These are phyloP conservation scores for Nadsonia fulvescens DNA, from an alignment of 805 yeast species.

Conservation along the genomic window DNA sequence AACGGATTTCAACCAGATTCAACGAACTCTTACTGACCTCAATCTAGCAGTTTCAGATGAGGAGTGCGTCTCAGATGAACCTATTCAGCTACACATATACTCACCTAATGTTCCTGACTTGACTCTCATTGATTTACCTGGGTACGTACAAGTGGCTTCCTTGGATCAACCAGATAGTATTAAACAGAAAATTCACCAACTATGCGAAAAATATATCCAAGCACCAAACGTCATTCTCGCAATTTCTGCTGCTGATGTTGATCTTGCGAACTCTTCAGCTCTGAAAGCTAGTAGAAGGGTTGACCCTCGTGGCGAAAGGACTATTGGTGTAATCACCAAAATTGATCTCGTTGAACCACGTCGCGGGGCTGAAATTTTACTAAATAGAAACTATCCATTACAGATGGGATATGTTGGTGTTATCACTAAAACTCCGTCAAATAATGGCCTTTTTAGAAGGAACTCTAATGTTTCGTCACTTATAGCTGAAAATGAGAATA, in stretches of 20 bases:
- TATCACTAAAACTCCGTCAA: conserved; percentile 57
- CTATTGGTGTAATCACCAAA: conserved; percentile 91
- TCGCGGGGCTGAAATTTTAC: conserved; percentile 46
- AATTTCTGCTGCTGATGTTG: conserved; percentile 95
- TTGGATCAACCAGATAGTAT: conserved; percentile 85
- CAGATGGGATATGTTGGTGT: conserved; percentile 98
- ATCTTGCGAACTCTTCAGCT: conserved; percentile 90
- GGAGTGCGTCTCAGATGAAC: conserved; percentile 82
- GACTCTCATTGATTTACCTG: conserved; percentile 89
- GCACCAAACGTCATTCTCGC: conserved; percentile 91
- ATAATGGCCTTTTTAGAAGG: conserved; percentile 30
- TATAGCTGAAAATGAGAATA: conserved; percentile 27
- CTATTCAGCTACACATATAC: conserved; percentile 78
- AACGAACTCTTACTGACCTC: conserved; percentile 66
- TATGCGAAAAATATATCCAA: conserved; percentile 74
- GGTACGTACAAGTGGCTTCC: conserved; percentile 92
- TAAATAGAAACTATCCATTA: conserved; percentile 72
- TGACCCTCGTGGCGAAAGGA: conserved; percentile 89
- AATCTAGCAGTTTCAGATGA: conserved; percentile 80
- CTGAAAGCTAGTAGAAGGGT: conserved; percentile 73
- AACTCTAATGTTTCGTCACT: conserved; percentile 39
- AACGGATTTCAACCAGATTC: conserved; percentile 80
- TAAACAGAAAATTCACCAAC: conserved; percentile 55
- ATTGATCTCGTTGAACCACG: conserved; percentile 74
- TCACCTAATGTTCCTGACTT: conserved; percentile 87